Percentiles rank a stretch among this genome's conserved stretches.
Conservation (phyloP, 169 alveolate genomes). For the Cryptosporidium sp. region DNA sequence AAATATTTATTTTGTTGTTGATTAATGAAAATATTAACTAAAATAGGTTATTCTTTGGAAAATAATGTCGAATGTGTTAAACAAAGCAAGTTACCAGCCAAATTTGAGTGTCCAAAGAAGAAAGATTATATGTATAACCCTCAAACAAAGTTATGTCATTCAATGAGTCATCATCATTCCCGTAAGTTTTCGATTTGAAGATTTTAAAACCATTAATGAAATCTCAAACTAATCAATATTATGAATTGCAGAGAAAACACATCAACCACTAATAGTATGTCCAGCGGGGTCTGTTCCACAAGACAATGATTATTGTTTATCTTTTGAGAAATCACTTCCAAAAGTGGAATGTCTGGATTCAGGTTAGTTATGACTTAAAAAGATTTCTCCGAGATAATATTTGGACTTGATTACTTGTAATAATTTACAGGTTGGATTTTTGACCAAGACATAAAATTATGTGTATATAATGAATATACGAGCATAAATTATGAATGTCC, state of each 20-base stretch:
- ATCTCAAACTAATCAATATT: neutral
- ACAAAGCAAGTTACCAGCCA: conserved; percentile 36
- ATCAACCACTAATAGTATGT: conserved; percentile 49
- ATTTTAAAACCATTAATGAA: neutral
- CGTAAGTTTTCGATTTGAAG: conserved; percentile 68
- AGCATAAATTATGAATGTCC: conserved; percentile 51
- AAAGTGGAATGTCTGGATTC: conserved; percentile 38
- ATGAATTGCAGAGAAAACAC: conserved; percentile 25
- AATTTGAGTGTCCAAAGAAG: conserved; percentile 68
- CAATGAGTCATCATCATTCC: conserved; percentile 69
- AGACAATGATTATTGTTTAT: conserved; percentile 17
- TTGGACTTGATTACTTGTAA: neutral
- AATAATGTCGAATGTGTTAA: conserved; percentile 25
- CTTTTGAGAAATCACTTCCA: conserved; percentile 25
- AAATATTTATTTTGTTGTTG: too few species aligned
- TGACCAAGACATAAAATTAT: conserved; percentile 16
- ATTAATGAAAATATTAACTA: neutral
- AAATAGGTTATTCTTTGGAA: conserved; percentile 8
- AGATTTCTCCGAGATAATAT: neutral
- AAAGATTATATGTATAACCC: conserved; percentile 69
- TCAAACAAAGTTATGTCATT: conserved; percentile 61
- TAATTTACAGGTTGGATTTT: conserved; percentile 45
- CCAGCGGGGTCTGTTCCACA: conserved; percentile 62
- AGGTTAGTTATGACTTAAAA: conserved; percentile 13
- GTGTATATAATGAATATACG: conserved; percentile 50